These are phyloP conservation scores for Myxozyma neotropica DNA, from an alignment of 805 yeast species.

Conservation along the genomic window DNA sequence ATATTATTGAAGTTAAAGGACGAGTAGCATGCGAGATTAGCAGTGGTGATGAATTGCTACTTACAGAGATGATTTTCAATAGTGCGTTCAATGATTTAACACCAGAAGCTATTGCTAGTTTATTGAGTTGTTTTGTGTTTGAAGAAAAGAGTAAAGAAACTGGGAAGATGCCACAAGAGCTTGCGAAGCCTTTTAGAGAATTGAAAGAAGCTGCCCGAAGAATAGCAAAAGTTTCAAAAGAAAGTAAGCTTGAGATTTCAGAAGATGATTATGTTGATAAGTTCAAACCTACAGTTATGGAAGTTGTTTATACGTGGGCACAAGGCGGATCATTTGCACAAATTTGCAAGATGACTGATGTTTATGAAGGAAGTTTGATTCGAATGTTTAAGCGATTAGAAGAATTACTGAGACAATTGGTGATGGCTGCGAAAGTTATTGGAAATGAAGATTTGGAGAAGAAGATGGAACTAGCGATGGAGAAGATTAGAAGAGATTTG, in stretches of 20 bases:
- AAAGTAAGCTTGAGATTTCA: constrained; percentile 83
- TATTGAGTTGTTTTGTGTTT: constrained; percentile 92
- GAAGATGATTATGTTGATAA: constrained; percentile 92
- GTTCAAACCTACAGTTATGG: constrained; percentile 94
- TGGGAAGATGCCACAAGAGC: constrained; percentile 82
- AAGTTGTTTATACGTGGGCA: constrained; percentile 95
- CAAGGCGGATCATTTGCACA: constrained; percentile 94
- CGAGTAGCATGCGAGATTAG: constrained; percentile 93
- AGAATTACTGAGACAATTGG: constrained; percentile 87
- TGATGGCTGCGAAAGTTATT: constrained; percentile 88
- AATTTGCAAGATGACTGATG: constrained; percentile 98
- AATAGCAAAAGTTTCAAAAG: constrained; percentile 86
- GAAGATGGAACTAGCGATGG: constrained; percentile 85
- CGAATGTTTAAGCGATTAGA: constrained; percentile 94
- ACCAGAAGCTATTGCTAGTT: constrained; percentile 89
- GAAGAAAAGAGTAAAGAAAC: constrained; percentile 91
- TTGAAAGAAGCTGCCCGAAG: constrained; percentile 89
- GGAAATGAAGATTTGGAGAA: constrained; percentile 85
- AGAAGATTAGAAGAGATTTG: constrained; percentile 80
- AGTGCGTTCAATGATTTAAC: constrained; percentile 89
- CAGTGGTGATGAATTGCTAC: constrained; percentile 60
- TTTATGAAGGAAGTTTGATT: constrained; percentile 93
- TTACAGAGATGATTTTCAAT: constrained; percentile 91
- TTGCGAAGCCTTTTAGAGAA: constrained; percentile 87
- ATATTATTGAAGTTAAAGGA: constrained; percentile 93